Evolutionary conservation across 768 basidiomycete genomes (phyloP), one percentile per base, ranked within the genome.

Genomic region (Cantharellus anzutake): DNA sequence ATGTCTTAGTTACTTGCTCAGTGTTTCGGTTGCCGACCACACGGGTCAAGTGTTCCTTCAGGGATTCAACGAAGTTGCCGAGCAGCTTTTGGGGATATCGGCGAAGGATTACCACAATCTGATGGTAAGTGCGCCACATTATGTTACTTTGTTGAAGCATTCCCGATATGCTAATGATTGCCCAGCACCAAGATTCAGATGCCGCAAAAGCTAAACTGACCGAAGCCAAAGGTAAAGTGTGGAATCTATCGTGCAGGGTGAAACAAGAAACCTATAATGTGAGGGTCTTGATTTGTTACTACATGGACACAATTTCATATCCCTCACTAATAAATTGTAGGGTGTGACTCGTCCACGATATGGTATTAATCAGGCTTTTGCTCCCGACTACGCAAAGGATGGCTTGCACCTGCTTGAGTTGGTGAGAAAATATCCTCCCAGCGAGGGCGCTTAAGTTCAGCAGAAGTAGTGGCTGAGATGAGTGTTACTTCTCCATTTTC

Each of bases 11-110:
- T 89, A 86, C 64, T 82, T 94, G 66, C 76, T 98, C 64, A 78
- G 81, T 42, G 75, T 96, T 73, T 87, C 86, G 53, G 83, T 90
- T 2, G 79, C 88, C n/a, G 96, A 99, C 69, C 79, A 82, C 72
- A 86, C 89, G 16, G 83, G 81, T 29, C 88, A 93, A 69, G 78
- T 81, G 16, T 98, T 94, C 94, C 73, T 97, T 51, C 87, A 88
- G 63, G 90, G 86, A 2, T 99, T 99, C 76, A 94, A 99, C 68
- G 94, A 98, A 3, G 80, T 84, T 41, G 96, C 91, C 3, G 70
- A 80, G 58, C 72, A 74, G 3, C 71, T 99, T 14, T 82, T 97
- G 63, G 84, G 80, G 37, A 83, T 80, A 72, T 71, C 78, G 40
- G 94, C 89, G 5, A 80, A 91, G 65, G 83, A 92, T 11, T 68